Evolutionary conservation across 2,329 filamentous ascomycete genomes (phyloP), one percentile per base, ranked within the genome.

Genomic region (Coniochaeta ligniaria): DNA sequence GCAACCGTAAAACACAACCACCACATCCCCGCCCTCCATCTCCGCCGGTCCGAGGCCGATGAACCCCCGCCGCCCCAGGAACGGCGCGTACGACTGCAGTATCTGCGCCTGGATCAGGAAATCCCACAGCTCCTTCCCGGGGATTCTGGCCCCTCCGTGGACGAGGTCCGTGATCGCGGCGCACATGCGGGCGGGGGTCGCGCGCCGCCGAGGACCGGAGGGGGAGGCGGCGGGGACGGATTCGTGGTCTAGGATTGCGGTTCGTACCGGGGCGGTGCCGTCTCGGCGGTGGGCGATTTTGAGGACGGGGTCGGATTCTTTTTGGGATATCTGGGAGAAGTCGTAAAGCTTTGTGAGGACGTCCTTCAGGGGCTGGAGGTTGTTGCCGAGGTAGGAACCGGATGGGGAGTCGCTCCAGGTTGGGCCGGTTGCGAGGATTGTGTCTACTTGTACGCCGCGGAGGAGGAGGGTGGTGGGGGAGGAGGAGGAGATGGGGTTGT

Each of bases 1-100:
- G 6, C 59, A 62, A 2, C 63, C 62, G 17, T 62, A 60, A 28
- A 65, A 63, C 41, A 65, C 60, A 6, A 62, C 61, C 17, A 63
- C 63, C 3, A 59, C 59, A 35, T 65, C 63, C 2, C 64, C 64
- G 9, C 8, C 26, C 59, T 57, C 12, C 2, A 26, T 35, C 11
- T 50, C 59, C 5, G 24, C 31, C 11, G 60, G 59, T 0, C 61
- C 59, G 56, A 64, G 61, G 1, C 63, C 63, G 0, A 62, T 24
- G 45, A 62, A 62, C 33, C 61, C 60, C n/a, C 59, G 43, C n/a
- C 11, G 7, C 0, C 63, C 63, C 6, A 62, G 17, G 22, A 63
- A 65, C 31, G 63, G 64, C 41, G 50, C 50, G 20, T 62, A 63
- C 2, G 54, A 57, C 1, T 56, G 8, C 38, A 62, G 47, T 50